Percentiles rank a stretch among this genome's conserved stretches.
Evolutionary conservation across 2,329 filamentous ascomycete genomes (phyloP).

Genomic region (Dissoconium aciculare): DNA sequence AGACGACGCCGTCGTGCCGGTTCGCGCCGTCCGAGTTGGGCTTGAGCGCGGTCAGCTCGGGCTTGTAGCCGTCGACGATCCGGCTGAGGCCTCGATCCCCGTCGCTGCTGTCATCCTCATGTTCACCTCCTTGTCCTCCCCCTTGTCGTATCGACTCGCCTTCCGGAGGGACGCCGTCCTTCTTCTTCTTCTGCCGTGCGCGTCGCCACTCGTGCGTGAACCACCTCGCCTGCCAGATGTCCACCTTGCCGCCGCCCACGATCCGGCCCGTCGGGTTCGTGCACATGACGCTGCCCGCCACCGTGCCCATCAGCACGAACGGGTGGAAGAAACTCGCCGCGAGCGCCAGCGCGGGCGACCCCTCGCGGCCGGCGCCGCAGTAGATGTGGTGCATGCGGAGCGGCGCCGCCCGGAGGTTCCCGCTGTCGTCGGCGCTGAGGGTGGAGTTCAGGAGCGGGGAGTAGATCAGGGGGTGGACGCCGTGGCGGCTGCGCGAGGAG

Average conservation of each 20-base stretch:
- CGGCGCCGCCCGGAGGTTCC: constrained; percentile 34
- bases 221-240: constrained; percentile 41
- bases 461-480: constrained; percentile 36
- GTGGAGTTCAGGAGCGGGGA: constrained; percentile 41
- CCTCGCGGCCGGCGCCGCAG: constrained; percentile 25
- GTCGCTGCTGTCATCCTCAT: background rate
- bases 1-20: constrained; percentile 11
- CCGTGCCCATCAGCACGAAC: constrained; percentile 37
- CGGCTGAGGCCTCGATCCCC: constrained; percentile 16
- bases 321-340: constrained; percentile 41
- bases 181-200: constrained; percentile 9
- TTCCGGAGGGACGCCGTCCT: background rate
- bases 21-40: constrained; percentile 8
- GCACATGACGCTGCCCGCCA: constrained; percentile 36
- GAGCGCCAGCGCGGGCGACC: constrained; percentile 26
- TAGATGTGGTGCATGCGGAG: constrained; percentile 39
- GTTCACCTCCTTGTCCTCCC: background rate
- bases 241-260: constrained; percentile 32
- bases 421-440: constrained; percentile 40
- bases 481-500: constrained; percentile 36
- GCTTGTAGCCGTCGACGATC: constrained; percentile 30
- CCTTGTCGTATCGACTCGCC: background rate
- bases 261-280: constrained; percentile 39
- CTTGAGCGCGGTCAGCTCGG: constrained; percentile 13
- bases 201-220: constrained; percentile 43